These are phyloP conservation scores for Phytophthora idaei DNA, from an alignment of 352 stramenopile species.

Conservation along the genomic window DNA sequence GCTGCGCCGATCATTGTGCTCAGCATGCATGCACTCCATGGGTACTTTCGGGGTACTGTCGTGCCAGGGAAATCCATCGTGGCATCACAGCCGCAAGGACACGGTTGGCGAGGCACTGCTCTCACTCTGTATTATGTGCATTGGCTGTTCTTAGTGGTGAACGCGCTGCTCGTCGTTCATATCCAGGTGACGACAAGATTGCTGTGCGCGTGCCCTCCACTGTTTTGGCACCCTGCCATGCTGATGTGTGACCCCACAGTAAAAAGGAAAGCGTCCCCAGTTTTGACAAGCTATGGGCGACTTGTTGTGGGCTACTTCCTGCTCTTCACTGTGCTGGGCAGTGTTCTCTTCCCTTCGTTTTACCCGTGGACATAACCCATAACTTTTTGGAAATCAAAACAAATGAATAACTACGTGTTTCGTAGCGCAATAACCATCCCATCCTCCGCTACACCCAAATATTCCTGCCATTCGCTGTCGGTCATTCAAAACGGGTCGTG, in stretches of 20 bases:
- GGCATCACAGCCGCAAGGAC: slow-evolving; percentile 4
- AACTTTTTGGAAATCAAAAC: slow-evolving; percentile 12
- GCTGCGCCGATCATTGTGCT: slow-evolving; percentile 87
- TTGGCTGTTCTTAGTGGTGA: slow-evolving; percentile 77
- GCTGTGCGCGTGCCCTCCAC: slow-evolving; percentile 69
- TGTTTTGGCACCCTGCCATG: slow-evolving; percentile 79
- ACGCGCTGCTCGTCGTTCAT: slow-evolving; percentile 79
- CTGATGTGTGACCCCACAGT: slow-evolving; percentile 18
- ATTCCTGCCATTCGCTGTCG: neutral
- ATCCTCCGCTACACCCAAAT: slow-evolving; percentile 15
- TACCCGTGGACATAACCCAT: slow-evolving; percentile 79
- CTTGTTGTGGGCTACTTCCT: slow-evolving; percentile 72
- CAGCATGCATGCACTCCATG: slow-evolving; percentile 52
- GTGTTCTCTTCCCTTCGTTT: slow-evolving; percentile 77
- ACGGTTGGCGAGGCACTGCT: slow-evolving; percentile 20
- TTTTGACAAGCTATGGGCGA: slow-evolving; percentile 30
- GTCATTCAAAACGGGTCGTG: slow-evolving; percentile 4
- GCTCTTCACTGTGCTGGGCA: slow-evolving; percentile 70
- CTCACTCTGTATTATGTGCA: slow-evolving; percentile 70
- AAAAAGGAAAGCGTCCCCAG: slow-evolving; percentile 13
- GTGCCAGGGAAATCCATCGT: slow-evolving; percentile 17
- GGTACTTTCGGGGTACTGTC: slow-evolving; percentile 50
- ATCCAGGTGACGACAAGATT: slow-evolving; percentile 89
- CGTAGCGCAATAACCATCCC: slow-evolving; percentile 27
- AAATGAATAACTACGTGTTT: slow-evolving; percentile 31